Conservation (phyloP, 805 yeast genomes). For the Metschnikowia cubensis region DNA sequence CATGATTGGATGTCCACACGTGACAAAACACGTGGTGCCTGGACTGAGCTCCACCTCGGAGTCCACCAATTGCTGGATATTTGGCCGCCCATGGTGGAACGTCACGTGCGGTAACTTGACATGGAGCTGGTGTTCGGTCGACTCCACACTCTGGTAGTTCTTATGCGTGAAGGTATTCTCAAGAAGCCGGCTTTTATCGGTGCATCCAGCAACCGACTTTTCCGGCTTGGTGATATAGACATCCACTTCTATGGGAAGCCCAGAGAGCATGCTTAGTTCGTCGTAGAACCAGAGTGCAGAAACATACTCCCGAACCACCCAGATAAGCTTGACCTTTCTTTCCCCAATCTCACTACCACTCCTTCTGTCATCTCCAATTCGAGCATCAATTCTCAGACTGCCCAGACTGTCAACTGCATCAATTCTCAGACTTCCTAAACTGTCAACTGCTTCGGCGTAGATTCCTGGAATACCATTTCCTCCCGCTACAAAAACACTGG, state of each 20-base stretch:
- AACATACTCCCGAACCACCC: slow-evolving; percentile 57
- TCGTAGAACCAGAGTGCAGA: slow-evolving; percentile 49
- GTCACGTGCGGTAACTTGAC: slow-evolving; percentile 9
- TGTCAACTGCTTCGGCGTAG: slow-evolving; percentile 28
- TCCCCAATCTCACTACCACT: too few species aligned
- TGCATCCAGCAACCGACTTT: not conserved
- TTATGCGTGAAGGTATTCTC: slow-evolving; percentile 11
- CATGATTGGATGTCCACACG: slow-evolving; percentile 34
- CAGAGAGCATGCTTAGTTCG: slow-evolving; percentile 33
- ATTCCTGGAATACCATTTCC: slow-evolving; percentile 43
- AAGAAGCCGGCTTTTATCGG: slow-evolving; percentile 11
- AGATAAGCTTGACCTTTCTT: slow-evolving; percentile 41
- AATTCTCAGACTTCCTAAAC: too few species aligned
- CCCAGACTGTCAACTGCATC: not conserved
- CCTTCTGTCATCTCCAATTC: too few species aligned
- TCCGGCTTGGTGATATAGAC: slow-evolving; percentile 13
- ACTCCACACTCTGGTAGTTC: slow-evolving; percentile 3
- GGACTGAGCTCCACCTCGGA: slow-evolving; percentile 1
- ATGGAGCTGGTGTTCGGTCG: slow-evolving; percentile 6
- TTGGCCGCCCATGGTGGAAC: slow-evolving; percentile 15
- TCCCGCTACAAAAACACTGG: slow-evolving; percentile 35
- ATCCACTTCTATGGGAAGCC: slow-evolving; percentile 25
- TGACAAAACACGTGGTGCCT: slow-evolving; percentile 21
- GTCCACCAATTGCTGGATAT: slow-evolving; percentile 9
- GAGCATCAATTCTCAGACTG: too few species aligned